These are phyloP conservation scores for Didymella glomerata DNA, from an alignment of 2,329 filamentous ascomycete genomes.

Conservation along the genomic window DNA sequence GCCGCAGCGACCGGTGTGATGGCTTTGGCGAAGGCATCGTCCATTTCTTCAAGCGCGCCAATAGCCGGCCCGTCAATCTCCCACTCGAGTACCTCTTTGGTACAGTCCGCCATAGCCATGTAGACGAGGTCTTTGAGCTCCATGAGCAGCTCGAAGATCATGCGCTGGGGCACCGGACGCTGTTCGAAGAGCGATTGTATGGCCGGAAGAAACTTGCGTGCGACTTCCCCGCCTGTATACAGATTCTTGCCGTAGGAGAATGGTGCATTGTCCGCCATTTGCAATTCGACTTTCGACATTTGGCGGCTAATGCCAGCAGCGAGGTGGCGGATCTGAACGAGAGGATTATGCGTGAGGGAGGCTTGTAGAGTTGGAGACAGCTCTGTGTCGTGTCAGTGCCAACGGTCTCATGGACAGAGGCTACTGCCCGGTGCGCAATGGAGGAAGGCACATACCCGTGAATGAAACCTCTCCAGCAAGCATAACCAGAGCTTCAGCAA, in stretches of 20 bases:
- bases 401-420: neutral
- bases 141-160: constrained; percentile 49
- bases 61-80: constrained; percentile 36
- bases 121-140: constrained; percentile 47
- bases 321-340: constrained; percentile 47
- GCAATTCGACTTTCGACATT: constrained; percentile 46
- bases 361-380: constrained; percentile 41
- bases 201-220: constrained; percentile 43
- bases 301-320: constrained; percentile 47
- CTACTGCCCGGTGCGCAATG: neutral
- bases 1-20: constrained; percentile 27
- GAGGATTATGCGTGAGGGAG: constrained; percentile 44
- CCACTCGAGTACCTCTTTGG: constrained; percentile 42
- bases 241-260: constrained; percentile 45
- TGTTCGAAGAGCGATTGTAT: constrained; percentile 46
- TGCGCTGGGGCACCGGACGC: constrained; percentile 41
- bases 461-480: constrained; percentile 47
- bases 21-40: constrained; percentile 38
- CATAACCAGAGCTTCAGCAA: constrained; percentile 47
- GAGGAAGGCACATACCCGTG: constrained; percentile 31
- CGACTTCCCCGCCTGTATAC: constrained; percentile 45
- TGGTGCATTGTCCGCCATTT: constrained; percentile 48
- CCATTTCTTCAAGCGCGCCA: constrained; percentile 42
- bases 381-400: constrained; percentile 28
- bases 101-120: constrained; percentile 38